A percentile compares a stretch with the other conserved stretches of the same genome.
These are phyloP conservation scores for Cordyceps cateniannulata DNA, from an alignment of 2,329 filamentous ascomycete genomes.

Conservation along the genomic window DNA sequence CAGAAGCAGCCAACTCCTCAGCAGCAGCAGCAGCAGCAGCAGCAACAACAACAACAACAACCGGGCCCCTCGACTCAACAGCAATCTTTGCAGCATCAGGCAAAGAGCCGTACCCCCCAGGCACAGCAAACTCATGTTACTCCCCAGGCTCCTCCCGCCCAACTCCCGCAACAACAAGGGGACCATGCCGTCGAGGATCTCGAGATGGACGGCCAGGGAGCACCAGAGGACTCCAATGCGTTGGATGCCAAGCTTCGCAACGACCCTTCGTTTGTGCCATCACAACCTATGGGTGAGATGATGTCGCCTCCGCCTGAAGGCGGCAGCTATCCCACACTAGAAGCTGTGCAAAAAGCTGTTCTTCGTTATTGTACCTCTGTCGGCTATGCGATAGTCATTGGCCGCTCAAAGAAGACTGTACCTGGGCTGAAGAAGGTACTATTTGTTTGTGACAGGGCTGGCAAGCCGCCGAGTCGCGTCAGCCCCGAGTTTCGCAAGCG, in stretches of 20 bases:
- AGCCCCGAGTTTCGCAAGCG: conserved; percentile 58
- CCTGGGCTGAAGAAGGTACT: conserved; percentile 61
- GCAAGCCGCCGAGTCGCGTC: conserved; percentile 55
- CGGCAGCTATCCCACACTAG: conserved; percentile 56
- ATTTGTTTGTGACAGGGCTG: conserved; percentile 60
- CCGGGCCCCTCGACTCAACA: conserved; percentile 15
- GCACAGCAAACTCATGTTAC: conserved; percentile 11
- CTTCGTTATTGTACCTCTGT: conserved; percentile 60
- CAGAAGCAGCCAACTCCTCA: conserved; percentile 21
- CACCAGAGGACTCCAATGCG: conserved; percentile 38
- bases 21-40: conserved; percentile 22
- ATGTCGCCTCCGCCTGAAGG: conserved; percentile 60
- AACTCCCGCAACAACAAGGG: conserved; percentile 34
- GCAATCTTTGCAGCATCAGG: conserved; percentile 9
- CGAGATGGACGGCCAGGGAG: conserved; percentile 45
- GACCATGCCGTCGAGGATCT: conserved; percentile 41
- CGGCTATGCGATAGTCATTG: conserved; percentile 62
- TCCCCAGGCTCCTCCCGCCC: conserved; percentile 27
- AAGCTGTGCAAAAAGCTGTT: conserved; percentile 58
- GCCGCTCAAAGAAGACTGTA: conserved; percentile 61
- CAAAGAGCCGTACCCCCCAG: conserved; percentile 8
- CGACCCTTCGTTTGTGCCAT: conserved; percentile 44
- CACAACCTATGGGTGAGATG: conserved; percentile 49
- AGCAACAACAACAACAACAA: conserved; percentile 23
- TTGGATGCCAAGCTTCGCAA: conserved; percentile 43